Evolutionary conservation across 2,329 filamentous ascomycete species (phyloP).

Genomic region (Monosporascus sp.): DNA sequence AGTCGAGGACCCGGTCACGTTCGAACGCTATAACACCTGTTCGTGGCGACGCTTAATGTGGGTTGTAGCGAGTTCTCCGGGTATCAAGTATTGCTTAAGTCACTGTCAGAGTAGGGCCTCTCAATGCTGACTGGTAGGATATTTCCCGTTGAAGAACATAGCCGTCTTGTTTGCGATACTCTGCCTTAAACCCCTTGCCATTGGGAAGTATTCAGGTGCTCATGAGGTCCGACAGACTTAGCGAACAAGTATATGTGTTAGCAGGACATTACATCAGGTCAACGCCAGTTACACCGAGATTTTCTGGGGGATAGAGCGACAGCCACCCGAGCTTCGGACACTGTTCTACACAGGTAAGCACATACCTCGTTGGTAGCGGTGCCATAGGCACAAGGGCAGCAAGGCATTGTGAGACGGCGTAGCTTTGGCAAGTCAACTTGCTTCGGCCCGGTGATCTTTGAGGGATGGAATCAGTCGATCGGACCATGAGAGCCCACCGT

Average conservation of each 20-base stretch:
- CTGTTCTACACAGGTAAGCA: not conserved
- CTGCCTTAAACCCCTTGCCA: not conserved
- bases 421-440: too few species aligned
- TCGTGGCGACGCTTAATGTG: not conserved
- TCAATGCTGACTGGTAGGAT: not conserved
- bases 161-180: not conserved
- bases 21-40: conserved; percentile 17
- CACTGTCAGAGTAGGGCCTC: not conserved
- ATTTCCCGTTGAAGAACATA: not conserved
- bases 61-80: not conserved
- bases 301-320: too few species aligned
- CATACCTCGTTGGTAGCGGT: not conserved
- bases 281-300: not conserved
- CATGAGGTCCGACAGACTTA: not conserved
- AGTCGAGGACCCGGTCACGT: conserved; percentile 18
- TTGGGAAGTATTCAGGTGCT: not conserved
- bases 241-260: not conserved
- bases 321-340: not conserved
- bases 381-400: not conserved
- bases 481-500: too few species aligned
- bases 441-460: too few species aligned
- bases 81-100: not conserved
- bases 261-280: not conserved
- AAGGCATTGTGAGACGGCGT: too few species aligned
- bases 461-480: too few species aligned